These are phyloP conservation scores for Aspergillus biplanus DNA, from an alignment of 495 filamentous ascomycete species.

Conservation along the genomic window DNA sequence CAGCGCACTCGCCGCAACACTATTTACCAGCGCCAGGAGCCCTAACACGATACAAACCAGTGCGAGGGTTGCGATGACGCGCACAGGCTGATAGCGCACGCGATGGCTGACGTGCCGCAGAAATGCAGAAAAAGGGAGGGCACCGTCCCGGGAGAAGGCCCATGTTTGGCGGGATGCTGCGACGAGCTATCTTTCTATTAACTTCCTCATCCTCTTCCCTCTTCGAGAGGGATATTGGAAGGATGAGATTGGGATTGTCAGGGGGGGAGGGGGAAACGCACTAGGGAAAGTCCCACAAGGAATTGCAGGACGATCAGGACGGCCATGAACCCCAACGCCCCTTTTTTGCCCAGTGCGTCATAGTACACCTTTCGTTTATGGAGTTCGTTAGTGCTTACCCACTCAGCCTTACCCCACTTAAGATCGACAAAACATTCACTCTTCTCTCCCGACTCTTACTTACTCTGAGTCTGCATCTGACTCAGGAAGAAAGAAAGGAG, in stretches of 20 bases:
- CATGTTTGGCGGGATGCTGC: constrained; percentile 58
- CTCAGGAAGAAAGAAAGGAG: too few relatives aligned
- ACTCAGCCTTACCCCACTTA: too few relatives aligned
- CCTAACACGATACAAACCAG: constrained; percentile 56
- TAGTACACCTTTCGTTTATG: constrained; percentile 41
- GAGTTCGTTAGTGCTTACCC: neutral
- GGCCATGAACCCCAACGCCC: constrained; percentile 51
- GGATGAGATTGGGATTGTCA: too few relatives aligned
- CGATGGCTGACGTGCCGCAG: constrained; percentile 55
- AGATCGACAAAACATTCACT: too few relatives aligned
- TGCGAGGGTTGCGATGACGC: constrained; percentile 57
- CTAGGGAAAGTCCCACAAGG: constrained; percentile 50
- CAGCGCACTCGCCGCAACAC: constrained; percentile 58
- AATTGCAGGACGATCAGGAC: constrained; percentile 48
- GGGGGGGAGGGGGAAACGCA: constrained; percentile 35
- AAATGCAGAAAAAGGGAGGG: constrained; percentile 60
- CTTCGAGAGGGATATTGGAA: neutral
- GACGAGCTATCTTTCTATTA: constrained; percentile 35
- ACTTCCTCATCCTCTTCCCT: neutral
- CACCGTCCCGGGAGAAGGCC: constrained; percentile 62
- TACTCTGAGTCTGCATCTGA: too few relatives aligned
- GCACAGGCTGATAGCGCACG: constrained; percentile 59
- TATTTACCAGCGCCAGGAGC: constrained; percentile 57
- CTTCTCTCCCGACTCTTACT: too few relatives aligned
- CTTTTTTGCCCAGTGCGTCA: constrained; percentile 48